Evolutionary conservation across 306 rosid genomes (phyloP).

Genomic region (Ammopiptanthus mongolicus): DNA sequence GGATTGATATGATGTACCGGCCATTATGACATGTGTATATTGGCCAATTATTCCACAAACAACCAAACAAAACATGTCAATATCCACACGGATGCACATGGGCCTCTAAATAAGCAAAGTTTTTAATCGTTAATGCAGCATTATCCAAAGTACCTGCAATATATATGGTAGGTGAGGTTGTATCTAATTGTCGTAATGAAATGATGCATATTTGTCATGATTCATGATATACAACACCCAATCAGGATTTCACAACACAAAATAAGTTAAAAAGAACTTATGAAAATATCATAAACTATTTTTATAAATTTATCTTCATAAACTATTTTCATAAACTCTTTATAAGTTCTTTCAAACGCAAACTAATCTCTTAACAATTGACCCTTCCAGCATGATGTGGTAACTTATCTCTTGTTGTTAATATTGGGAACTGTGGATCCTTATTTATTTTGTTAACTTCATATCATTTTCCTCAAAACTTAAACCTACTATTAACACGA

Average conservation of each 20-base stretch:
- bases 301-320: no score
- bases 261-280: no score
- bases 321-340: no score
- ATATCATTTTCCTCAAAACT: no score
- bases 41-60: background rate
- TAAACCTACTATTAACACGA: no score
- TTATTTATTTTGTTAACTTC: no score
- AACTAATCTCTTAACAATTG: no score
- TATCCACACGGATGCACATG: slow-evolving; percentile 14
- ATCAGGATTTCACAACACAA: background rate
- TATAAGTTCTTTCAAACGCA: no score
- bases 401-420: no score
- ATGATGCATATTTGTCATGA: slow-evolving; percentile 2
- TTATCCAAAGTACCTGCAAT: slow-evolving; percentile 22
- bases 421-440: no score
- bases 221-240: background rate
- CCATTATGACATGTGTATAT: background rate
- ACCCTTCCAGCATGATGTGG: no score
- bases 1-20: background rate
- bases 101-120: background rate
- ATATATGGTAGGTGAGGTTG: slow-evolving; percentile 26
- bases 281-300: no score
- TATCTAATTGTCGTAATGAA: slow-evolving; percentile 13
- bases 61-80: slow-evolving; percentile 10
- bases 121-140: slow-evolving; percentile 17